phyloP scores from a whole-genome alignment of 306 rosid genomes.

The Cucurbita ficifolia region DNA sequence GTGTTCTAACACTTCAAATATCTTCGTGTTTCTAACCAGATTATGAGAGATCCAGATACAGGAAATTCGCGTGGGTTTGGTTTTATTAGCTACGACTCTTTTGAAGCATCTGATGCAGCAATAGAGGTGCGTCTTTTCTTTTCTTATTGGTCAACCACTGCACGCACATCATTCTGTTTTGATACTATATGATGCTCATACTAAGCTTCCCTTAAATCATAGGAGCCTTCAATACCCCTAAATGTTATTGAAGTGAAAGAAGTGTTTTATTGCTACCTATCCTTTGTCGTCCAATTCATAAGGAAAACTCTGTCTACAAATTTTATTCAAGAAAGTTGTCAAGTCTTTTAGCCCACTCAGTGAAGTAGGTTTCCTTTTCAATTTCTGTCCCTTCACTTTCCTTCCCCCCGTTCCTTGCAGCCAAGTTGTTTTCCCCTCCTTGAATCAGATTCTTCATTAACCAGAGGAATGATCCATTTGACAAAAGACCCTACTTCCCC shows the following conservation, averaged over 20 bases:
- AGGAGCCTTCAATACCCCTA: too few relatives aligned
- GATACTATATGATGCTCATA: not conserved
- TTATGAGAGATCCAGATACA: constrained; percentile 96
- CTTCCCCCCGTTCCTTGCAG: not conserved
- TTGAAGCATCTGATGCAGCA: constrained; percentile 97
- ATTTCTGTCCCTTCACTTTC: not conserved
- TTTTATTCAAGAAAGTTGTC: too few relatives aligned
- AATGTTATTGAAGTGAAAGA: too few relatives aligned
- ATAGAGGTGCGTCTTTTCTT: constrained; percentile 47
- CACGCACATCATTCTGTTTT: not conserved
- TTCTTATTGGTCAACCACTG: not conserved
- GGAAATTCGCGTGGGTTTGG: constrained; percentile 99
- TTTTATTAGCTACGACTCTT: constrained; percentile 92
- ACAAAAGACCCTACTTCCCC: not conserved
- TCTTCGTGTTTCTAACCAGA: constrained; percentile 32
- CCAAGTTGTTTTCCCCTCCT: not conserved
- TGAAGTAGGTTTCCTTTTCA: not conserved
- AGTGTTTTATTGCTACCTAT: too few relatives aligned
- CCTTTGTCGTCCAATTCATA: not conserved
- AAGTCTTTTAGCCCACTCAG: not conserved
- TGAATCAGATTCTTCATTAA: not conserved
- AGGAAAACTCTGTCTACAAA: not conserved
- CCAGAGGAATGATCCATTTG: not conserved
- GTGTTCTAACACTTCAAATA: constrained; percentile 9
- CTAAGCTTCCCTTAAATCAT: not conserved